Percentiles rank a stretch among this genome's conserved stretches.
These are phyloP conservation scores for Limtongia smithiae DNA, from an alignment of 805 yeast genomes.

Conservation along the genomic window DNA sequence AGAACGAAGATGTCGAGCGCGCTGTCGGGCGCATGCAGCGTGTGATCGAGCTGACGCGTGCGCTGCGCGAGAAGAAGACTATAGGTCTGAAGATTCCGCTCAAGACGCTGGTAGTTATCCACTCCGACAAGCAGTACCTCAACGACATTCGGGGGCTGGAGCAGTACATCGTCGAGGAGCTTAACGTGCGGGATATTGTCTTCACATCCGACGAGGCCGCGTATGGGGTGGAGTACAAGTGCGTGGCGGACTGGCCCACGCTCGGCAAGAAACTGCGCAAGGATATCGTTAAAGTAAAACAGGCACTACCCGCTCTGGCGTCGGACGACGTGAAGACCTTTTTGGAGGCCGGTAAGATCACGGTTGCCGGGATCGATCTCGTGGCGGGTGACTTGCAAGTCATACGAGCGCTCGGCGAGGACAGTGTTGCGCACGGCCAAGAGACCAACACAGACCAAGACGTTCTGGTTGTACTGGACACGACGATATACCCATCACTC, in stretches of 20 bases:
- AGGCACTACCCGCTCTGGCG: constrained; percentile 77
- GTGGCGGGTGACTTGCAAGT: constrained; percentile 86
- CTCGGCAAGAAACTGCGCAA: constrained; percentile 95
- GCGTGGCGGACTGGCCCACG: constrained; percentile 98
- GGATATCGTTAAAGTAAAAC: constrained; percentile 91
- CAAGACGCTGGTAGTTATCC: constrained; percentile 79
- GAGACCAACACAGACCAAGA: constrained; percentile 87
- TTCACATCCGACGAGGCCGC: constrained; percentile 87
- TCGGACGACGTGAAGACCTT: constrained; percentile 80
- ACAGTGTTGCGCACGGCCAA: constrained; percentile 60
- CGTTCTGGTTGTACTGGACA: constrained; percentile 84
- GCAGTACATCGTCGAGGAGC: constrained; percentile 80
- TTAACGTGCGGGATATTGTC: constrained; percentile 82
- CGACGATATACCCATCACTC: constrained; percentile 80
- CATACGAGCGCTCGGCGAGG: constrained; percentile 70
- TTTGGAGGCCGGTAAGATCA: constrained; percentile 65
- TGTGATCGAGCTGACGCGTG: constrained; percentile 94
- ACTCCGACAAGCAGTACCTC: constrained; percentile 70
- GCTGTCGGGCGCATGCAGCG: constrained; percentile 95
- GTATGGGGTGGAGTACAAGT: constrained; percentile 88
- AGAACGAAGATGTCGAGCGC: constrained; percentile 76
- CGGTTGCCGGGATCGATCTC: constrained; percentile 85
- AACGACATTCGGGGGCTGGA: constrained; percentile 74
- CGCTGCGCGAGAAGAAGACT: constrained; percentile 91
- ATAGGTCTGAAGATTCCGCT: constrained; percentile 94